A percentile compares a stretch with the other conserved stretches of the same genome.
Evolutionary conservation across 2,329 filamentous ascomycete species (phyloP).

Genomic region (Eutypa lata): DNA sequence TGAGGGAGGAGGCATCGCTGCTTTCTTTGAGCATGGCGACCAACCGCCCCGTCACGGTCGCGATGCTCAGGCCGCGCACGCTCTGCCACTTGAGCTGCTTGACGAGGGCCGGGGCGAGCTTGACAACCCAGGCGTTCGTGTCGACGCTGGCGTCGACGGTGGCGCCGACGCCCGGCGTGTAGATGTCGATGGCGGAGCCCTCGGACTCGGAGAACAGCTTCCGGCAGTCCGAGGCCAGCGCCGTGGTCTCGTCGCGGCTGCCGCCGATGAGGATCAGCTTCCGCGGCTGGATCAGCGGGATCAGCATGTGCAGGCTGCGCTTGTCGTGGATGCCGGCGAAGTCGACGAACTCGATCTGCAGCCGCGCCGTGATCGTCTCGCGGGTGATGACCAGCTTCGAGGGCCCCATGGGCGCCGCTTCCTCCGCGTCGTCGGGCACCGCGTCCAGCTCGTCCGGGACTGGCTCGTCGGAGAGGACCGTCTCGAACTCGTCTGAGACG

Average conservation of each 20-base stretch:
- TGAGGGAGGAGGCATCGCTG: conserved; percentile 38
- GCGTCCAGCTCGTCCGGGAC: conserved; percentile 55
- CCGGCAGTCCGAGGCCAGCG: conserved; percentile 76
- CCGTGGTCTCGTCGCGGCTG: conserved; percentile 70
- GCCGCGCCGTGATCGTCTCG: conserved; percentile 63
- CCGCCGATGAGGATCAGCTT: conserved; percentile 93
- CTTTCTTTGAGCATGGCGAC: conserved; percentile 37
- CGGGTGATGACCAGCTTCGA: conserved; percentile 69
- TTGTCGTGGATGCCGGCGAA: conserved; percentile 92
- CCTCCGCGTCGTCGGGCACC: conserved; percentile 54
- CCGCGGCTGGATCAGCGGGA: conserved; percentile 87
- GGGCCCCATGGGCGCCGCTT: conserved; percentile 57
- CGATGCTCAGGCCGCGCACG: conserved; percentile 83
- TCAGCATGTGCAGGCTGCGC: conserved; percentile 88
- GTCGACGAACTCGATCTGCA: conserved; percentile 84
- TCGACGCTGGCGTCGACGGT: conserved; percentile 89
- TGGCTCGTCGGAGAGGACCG: conserved; percentile 35
- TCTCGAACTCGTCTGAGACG: conserved; percentile 45
- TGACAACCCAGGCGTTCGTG: conserved; percentile 95
- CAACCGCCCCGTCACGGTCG: conserved; percentile 79
- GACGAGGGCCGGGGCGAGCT: conserved; percentile 79
- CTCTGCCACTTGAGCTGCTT: conserved; percentile 93
- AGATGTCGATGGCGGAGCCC: conserved; percentile 68
- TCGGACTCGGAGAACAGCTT: conserved; percentile 60
- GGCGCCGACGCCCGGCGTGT: conserved; percentile 73